phyloP scores from a whole-genome alignment of 2,329 filamentous ascomycete species.

The Hypoxylon sp. region DNA sequence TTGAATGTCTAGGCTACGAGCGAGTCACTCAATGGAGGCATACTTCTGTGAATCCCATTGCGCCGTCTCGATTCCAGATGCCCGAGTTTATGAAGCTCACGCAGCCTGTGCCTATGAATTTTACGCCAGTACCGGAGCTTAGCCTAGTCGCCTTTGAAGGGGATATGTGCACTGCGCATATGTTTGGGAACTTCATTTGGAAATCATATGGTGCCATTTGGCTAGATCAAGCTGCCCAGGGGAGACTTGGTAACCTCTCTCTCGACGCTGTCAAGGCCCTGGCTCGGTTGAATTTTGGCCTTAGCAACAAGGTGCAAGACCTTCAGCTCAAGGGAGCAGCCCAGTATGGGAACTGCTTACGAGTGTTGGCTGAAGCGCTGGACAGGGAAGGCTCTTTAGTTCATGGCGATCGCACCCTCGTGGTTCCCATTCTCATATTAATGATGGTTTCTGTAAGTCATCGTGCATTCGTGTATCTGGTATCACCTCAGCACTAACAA shows the following conservation, averaged over 20 bases:
- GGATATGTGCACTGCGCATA: conserved; percentile 28
- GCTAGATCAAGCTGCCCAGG: conserved; percentile 32
- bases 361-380: conserved; percentile 26
- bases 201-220: conserved; percentile 32
- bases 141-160: conserved; percentile 26
- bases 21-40: conserved; percentile 34
- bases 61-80: conserved; percentile 8
- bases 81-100: conserved; percentile 16
- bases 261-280: conserved; percentile 33
- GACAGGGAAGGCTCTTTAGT: conserved; percentile 11
- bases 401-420: conserved; percentile 15
- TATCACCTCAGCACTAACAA: conserved; percentile 3
- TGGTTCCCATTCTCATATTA: conserved; percentile 32
- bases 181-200: conserved; percentile 35
- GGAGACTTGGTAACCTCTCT: conserved; percentile 27
- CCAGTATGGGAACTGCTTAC: conserved; percentile 32
- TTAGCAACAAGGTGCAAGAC: conserved; percentile 20
- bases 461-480: neutral
- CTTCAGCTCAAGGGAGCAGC: conserved; percentile 25
- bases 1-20: conserved; percentile 35
- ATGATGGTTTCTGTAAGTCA: conserved; percentile 35
- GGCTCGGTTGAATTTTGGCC: conserved; percentile 32
- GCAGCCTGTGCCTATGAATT: conserved; percentile 1
- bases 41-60: conserved; percentile 21
- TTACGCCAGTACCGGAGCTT: conserved; percentile 23